phyloP scores from a whole-genome alignment of 495 filamentous ascomycete species.

The Tuber calosporum region DNA sequence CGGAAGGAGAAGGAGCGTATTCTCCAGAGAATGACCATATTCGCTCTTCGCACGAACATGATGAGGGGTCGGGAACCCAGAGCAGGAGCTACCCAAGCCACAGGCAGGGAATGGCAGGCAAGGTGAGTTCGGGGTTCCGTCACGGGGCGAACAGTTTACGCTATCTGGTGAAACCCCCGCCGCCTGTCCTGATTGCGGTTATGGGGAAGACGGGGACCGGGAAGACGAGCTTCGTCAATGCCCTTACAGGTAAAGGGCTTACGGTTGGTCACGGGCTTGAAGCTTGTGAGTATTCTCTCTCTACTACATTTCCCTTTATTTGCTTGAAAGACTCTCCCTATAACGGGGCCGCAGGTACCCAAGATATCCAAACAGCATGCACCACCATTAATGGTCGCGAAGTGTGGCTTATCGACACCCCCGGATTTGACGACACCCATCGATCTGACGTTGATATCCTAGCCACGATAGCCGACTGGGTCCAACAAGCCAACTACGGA shows the following conservation, averaged over 20 bases:
- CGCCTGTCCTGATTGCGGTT: conserved; percentile 35
- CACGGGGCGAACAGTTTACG: background rate
- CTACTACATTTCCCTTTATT: no score
- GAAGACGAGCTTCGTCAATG: conserved; percentile 44
- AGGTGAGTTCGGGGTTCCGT: background rate
- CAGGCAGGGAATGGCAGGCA: background rate
- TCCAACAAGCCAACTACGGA: conserved; percentile 33
- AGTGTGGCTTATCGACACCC: conserved; percentile 48
- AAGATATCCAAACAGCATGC: conserved; percentile 17
- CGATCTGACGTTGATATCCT: conserved; percentile 46
- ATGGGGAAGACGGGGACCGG: conserved; percentile 45
- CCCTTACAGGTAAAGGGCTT: conserved; percentile 18
- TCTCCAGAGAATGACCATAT: no score
- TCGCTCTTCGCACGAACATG: no score
- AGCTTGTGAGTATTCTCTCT: conserved; percentile 10
- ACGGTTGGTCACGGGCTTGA: conserved; percentile 19
- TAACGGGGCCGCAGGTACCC: conserved; percentile 25
- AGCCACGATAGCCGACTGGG: conserved; percentile 42
- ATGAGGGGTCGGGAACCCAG: no score
- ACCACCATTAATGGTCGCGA: conserved; percentile 28
- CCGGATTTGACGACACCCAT: conserved; percentile 50
- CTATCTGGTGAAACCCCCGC: background rate
- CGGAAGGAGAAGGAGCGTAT: no score
- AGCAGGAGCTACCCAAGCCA: background rate
- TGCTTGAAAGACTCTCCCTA: background rate